Evolutionary conservation across 1,139 yeast genomes (phyloP).

Genomic region (Candida sojae): DNA sequence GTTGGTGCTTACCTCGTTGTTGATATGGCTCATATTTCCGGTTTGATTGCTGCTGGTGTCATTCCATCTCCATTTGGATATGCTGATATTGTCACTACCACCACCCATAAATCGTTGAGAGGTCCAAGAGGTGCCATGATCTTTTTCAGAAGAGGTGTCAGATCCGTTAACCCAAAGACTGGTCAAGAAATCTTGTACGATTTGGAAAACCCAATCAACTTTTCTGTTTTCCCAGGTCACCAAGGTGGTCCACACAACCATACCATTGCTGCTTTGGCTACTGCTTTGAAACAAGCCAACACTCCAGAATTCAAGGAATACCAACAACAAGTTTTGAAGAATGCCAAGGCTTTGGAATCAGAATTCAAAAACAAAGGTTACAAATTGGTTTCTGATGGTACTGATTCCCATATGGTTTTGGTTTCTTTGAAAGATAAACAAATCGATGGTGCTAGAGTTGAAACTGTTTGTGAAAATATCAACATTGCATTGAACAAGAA

Average conservation of each 20-base stretch:
- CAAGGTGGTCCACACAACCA: conserved; percentile 99
- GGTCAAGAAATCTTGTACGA: conserved; percentile 89
- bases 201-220: conserved; percentile 86
- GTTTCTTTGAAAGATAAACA: conserved; percentile 87
- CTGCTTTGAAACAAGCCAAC: conserved; percentile 87
- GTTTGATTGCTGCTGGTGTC: conserved; percentile 90
- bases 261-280: conserved; percentile 93
- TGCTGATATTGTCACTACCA: conserved; percentile 95
- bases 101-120: conserved; percentile 95
- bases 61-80: conserved; percentile 91
- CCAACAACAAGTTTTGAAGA: conserved; percentile 84
- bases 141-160: conserved; percentile 90
- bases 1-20: conserved; percentile 90
- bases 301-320: conserved; percentile 85
- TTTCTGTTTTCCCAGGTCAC: conserved; percentile 97
- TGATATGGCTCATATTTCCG: conserved; percentile 98
- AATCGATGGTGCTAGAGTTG: conserved; percentile 97
- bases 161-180: conserved; percentile 80
- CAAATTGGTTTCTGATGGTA: conserved; percentile 88
- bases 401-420: conserved; percentile 95
- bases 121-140: conserved; percentile 99
- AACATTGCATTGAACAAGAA: conserved; percentile 97
- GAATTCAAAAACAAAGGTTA: conserved; percentile 74
- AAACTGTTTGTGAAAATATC: conserved; percentile 89
- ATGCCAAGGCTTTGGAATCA: conserved; percentile 81